These are phyloP conservation scores for Aspergillus taichungensis DNA, from an alignment of 495 filamentous ascomycete genomes.

Conservation along the genomic window DNA sequence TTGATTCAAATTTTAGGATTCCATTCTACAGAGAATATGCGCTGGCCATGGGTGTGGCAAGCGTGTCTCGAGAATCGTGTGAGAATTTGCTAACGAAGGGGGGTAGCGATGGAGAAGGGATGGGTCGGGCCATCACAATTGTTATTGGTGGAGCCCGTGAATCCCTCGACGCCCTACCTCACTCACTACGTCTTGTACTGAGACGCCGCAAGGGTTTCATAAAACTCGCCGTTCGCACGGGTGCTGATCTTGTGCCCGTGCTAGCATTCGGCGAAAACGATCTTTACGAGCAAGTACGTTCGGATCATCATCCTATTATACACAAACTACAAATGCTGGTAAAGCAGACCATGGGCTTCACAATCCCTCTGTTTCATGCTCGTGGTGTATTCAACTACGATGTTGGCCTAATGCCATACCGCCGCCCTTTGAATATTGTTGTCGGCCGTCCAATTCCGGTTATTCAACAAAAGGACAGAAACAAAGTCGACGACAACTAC, in stretches of 20 bases:
- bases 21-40: conserved; percentile 92
- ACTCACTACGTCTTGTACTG: conserved; percentile 63
- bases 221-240: conserved; percentile 82
- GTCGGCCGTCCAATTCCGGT: conserved; percentile 75
- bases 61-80: conserved; percentile 84
- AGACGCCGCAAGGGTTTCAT: conserved; percentile 84
- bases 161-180: conserved; percentile 76
- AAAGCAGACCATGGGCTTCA: conserved; percentile 84
- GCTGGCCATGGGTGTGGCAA: conserved; percentile 74
- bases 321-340: conserved; percentile 70
- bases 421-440: conserved; percentile 77
- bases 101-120: conserved; percentile 72
- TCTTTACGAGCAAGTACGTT: conserved; percentile 78
- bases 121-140: conserved; percentile 93
- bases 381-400: conserved; percentile 96
- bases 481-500: conserved; percentile 58
- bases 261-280: conserved; percentile 93
- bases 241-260: conserved; percentile 87
- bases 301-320: conserved; percentile 60
- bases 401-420: conserved; percentile 89
- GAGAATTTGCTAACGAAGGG: conserved; percentile 74
- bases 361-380: conserved; percentile 82
- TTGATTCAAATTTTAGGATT: conserved; percentile 87
- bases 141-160: conserved; percentile 90
- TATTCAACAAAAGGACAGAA: conserved; percentile 39